Conservation (phyloP, 495 filamentous ascomycete genomes). For the Aspergillus conjunctus region DNA sequence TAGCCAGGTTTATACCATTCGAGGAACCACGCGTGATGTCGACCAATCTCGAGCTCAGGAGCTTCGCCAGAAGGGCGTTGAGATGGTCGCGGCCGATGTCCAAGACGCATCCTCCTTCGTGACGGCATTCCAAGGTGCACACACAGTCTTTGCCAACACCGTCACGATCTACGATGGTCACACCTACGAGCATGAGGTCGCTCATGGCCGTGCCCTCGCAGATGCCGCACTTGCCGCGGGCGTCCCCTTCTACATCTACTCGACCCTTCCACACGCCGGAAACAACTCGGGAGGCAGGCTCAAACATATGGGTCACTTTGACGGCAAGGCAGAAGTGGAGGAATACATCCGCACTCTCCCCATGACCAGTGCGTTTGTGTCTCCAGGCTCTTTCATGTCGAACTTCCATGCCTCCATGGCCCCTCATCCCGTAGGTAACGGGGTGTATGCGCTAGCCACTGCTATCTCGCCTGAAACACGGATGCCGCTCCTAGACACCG, state of each 20-base stretch:
- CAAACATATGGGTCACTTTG: constrained; percentile 35
- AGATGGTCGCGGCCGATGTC: constrained; percentile 41
- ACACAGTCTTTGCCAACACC: constrained; percentile 52
- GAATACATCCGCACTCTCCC: constrained; percentile 43
- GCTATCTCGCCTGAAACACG: constrained; percentile 32
- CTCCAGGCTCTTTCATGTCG: constrained; percentile 52
- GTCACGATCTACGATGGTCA: constrained; percentile 35
- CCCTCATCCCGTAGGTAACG: constrained; percentile 22
- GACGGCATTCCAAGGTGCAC: constrained; percentile 40
- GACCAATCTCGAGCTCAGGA: not conserved
- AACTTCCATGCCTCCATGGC: constrained; percentile 36
- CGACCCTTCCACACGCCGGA: constrained; percentile 39
- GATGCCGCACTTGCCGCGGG: constrained; percentile 44
- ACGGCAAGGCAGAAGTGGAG: constrained; percentile 36
- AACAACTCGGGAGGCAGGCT: constrained; percentile 4
- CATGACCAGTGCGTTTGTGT: constrained; percentile 49
- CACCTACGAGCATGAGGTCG: constrained; percentile 36
- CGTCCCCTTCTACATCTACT: constrained; percentile 51
- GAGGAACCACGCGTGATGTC: constrained; percentile 11
- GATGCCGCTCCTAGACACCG: constrained; percentile 49
- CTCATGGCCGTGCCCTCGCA: constrained; percentile 44
- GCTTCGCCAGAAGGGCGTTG: constrained; percentile 26
- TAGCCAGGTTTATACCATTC: constrained; percentile 7
- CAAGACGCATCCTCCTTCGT: constrained; percentile 37
- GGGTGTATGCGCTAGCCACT: constrained; percentile 29